A percentile compares a stretch with the other conserved stretches of the same genome.
Evolutionary conservation across 441 rosid genomes (phyloP).

Genomic region (California macrophylla): DNA sequence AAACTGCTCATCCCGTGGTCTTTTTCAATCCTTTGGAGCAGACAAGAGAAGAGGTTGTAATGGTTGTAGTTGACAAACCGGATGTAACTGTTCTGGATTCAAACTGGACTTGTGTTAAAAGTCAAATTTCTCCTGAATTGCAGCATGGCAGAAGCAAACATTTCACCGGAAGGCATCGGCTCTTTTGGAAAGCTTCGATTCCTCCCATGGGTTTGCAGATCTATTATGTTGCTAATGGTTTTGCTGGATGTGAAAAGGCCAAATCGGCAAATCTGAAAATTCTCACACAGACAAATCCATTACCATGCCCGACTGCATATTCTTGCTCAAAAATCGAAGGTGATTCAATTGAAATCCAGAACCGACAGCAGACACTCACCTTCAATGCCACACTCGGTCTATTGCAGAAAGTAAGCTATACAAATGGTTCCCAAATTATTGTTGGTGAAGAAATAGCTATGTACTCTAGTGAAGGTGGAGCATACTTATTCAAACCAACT

Average conservation of each 20-base stretch:
- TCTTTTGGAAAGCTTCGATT: conserved; percentile 81
- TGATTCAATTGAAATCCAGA: conserved; percentile 47
- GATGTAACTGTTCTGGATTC: conserved; percentile 73
- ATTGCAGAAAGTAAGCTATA: conserved; percentile 44
- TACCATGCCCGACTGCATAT: conserved; percentile 73
- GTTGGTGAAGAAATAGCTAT: conserved; percentile 71
- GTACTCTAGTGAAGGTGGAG: conserved; percentile 80
- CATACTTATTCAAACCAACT: conserved; percentile 72
- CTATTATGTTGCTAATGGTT: conserved; percentile 70
- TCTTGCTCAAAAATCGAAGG: conserved; percentile 58
- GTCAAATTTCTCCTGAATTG: conserved; percentile 89
- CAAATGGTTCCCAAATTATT: conserved; percentile 35
- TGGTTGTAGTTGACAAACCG: conserved; percentile 54
- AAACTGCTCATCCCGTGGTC: conserved; percentile 63
- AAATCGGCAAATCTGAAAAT: conserved; percentile 52
- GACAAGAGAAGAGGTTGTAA: conserved; percentile 68
- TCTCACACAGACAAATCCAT: conserved; percentile 34
- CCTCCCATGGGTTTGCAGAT: conserved; percentile 84
- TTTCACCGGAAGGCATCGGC: conserved; percentile 75
- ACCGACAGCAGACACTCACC: conserved; percentile 60
- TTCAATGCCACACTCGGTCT: conserved; percentile 55
- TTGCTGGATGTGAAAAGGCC: conserved; percentile 73
- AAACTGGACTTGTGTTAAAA: conserved; percentile 81
- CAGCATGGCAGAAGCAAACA: conserved; percentile 58
- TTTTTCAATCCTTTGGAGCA: conserved; percentile 86